Base-by-base conservation (phyloP, 75 land plant species). In the Selaginella tamariscina region DNA sequence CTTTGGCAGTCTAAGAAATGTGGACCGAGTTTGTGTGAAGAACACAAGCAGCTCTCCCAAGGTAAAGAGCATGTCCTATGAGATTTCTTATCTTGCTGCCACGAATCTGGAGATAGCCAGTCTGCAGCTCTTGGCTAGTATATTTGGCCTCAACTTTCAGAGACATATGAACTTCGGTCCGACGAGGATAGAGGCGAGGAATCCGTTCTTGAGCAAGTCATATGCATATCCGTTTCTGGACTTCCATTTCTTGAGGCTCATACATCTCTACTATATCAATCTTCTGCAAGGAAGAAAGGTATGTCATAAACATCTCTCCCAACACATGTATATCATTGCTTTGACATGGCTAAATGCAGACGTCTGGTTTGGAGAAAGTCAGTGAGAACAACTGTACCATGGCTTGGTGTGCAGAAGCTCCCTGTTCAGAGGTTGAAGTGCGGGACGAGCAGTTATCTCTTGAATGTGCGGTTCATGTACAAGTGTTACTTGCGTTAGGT, bases 211-310 rank as follows among this genome's bases (percentile, higher is more conserved):
- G 1, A 26, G 66, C 26, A 31, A 54, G 23, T 68, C 57, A 29
- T 69, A 73, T 28, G 77, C 72, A 18, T 30, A 64, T 8, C 71
- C 79, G 24, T 73, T 77, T 66, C 60, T 77, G 20, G 67, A 73
- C 11, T 73, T 39, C 29, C 32, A 73, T 15, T 68, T 67, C 65
- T 55, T 59, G 22, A 1, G 54, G 27, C 72, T 77, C 31, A 24
- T 68, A 30, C 39, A 68, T 49, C 65, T 72, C 0, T 77, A 72
- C 33, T 39, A 39, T 15, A 15, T 39, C 49, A 39, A 39, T 15
- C 15, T 39, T 5, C 49, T 39, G 49, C 49, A 39, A 39, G 49
- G 49, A 39, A 5, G 49, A 15, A 39, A 39, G 15, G 11, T 39
- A 15, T 5, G 15, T 5, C 49, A 5, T 5, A 39, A 15, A 5